Evolutionary conservation across 208 protist species (phyloP).

Genomic region (Angomonas deanei): DNA sequence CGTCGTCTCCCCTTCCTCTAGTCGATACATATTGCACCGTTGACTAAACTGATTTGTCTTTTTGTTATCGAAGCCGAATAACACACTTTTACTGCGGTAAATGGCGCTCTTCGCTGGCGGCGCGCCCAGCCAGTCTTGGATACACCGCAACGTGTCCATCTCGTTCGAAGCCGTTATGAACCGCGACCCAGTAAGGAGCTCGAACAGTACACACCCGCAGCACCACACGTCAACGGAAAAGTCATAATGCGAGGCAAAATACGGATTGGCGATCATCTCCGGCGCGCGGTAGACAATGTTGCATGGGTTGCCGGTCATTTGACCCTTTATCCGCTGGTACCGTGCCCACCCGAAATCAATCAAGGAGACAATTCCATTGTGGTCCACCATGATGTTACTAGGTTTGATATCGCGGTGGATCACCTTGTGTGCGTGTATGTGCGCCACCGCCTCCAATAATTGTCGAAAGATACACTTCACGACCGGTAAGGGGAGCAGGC

Average conservation of each 20-base stretch:
- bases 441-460: constrained; percentile 64
- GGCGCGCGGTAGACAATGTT: constrained; percentile 67
- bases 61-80: constrained; percentile 19
- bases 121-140: constrained; percentile 77
- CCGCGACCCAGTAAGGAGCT: constrained; percentile 95
- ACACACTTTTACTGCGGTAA: constrained; percentile 28
- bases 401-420: constrained; percentile 88
- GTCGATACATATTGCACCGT: constrained; percentile 40
- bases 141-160: constrained; percentile 45
- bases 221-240: constrained; percentile 94
- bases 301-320: constrained; percentile 75
- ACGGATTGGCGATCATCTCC: constrained; percentile 58
- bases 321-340: constrained; percentile 21
- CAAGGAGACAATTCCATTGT: constrained; percentile 66
- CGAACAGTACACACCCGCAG: constrained; percentile 96
- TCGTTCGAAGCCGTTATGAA: constrained; percentile 79
- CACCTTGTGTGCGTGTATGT: constrained; percentile 73
- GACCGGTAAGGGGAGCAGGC: constrained; percentile 57
- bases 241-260: constrained; percentile 69
- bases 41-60: constrained; percentile 34
- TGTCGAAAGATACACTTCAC: constrained; percentile 83
- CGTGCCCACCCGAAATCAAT: constrained; percentile 89
- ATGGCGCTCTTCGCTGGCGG: constrained; percentile 31
- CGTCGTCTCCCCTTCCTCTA: constrained; percentile 24
- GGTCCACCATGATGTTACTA: constrained; percentile 85